Conservation (phyloP, 176 grass and related monocot genomes). For the Oryza rufipogon region DNA sequence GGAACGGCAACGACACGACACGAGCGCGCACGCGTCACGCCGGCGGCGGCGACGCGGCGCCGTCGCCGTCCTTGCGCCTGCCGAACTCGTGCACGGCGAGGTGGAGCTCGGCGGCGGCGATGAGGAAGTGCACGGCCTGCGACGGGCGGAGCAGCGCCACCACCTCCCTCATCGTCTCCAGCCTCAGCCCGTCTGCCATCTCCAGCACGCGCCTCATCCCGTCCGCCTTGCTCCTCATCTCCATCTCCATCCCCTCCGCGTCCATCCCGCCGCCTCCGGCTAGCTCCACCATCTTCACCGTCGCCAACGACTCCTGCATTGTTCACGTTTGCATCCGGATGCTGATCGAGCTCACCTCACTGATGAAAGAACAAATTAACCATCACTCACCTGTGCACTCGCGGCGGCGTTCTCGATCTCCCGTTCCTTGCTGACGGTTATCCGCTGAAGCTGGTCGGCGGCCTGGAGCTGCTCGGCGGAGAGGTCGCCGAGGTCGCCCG, state of each 20-base stretch:
- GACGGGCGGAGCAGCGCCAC: conserved; percentile 60
- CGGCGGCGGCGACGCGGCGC: neutral
- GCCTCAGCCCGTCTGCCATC: conserved; percentile 59
- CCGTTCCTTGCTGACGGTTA: conserved; percentile 51
- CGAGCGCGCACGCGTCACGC: neutral
- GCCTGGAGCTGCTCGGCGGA: conserved; percentile 43
- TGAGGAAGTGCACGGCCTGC: conserved; percentile 80
- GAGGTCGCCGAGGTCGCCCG: conserved; percentile 48
- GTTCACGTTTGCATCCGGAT: too few species aligned
- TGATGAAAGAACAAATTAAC: too few species aligned
- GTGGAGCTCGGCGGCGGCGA: conserved; percentile 74
- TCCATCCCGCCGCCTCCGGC: conserved; percentile 5
- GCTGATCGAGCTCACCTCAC: neutral
- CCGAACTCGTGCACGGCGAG: conserved; percentile 69
- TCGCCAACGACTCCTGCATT: conserved; percentile 59
- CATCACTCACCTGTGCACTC: conserved; percentile 30
- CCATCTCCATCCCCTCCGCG: conserved; percentile 33
- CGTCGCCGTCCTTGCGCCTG: conserved; percentile 49
- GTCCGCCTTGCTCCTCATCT: conserved; percentile 53
- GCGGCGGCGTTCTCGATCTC: conserved; percentile 61
- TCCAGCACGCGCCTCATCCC: conserved; percentile 53
- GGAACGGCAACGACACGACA: neutral
- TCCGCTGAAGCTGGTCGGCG: conserved; percentile 56
- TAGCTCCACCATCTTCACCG: conserved; percentile 59
- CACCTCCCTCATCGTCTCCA: conserved; percentile 63